These are phyloP conservation scores for Craterostigma plantagineum DNA, from an alignment of 257 asterid genomes.

Conservation along the genomic window DNA sequence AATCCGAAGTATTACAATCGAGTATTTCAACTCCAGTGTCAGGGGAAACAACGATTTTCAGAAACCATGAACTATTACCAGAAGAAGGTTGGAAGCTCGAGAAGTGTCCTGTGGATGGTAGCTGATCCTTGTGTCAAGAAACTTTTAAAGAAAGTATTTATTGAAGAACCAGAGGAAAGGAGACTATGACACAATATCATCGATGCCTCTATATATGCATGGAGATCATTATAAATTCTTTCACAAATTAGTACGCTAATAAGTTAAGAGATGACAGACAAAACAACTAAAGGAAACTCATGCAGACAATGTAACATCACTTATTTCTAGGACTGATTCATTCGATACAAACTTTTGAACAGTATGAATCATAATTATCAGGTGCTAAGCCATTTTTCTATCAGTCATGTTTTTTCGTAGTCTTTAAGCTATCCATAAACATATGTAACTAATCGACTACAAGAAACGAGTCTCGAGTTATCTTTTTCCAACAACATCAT, in stretches of 20 bases:
- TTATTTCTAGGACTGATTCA: too few species aligned
- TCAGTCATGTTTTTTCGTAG: background rate
- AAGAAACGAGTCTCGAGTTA: background rate
- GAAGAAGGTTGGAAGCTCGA: constrained; percentile 76
- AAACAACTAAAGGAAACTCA: too few species aligned
- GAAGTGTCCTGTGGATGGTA: constrained; percentile 82
- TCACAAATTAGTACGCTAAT: too few species aligned
- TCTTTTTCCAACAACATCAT: background rate
- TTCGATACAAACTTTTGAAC: too few species aligned
- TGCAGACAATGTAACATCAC: too few species aligned
- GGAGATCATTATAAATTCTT: too few species aligned
- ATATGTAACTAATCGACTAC: background rate
- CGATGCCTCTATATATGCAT: too few species aligned
- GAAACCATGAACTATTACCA: constrained; percentile 31
- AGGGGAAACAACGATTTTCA: constrained; percentile 5
- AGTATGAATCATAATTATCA: too few species aligned
- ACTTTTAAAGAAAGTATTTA: constrained; percentile 2
- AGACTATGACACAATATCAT: background rate
- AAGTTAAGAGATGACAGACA: too few species aligned
- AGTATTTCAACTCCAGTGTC: background rate
- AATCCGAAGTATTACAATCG: too few species aligned
- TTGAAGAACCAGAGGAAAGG: background rate
- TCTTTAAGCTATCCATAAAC: too few species aligned
- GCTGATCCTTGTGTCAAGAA: constrained; percentile 65
- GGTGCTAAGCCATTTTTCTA: too few species aligned